A percentile compares a stretch with the other conserved stretches of the same genome.
These are phyloP conservation scores for Fraxinus americana DNA, from an alignment of 257 asterid species.

Conservation along the genomic window DNA sequence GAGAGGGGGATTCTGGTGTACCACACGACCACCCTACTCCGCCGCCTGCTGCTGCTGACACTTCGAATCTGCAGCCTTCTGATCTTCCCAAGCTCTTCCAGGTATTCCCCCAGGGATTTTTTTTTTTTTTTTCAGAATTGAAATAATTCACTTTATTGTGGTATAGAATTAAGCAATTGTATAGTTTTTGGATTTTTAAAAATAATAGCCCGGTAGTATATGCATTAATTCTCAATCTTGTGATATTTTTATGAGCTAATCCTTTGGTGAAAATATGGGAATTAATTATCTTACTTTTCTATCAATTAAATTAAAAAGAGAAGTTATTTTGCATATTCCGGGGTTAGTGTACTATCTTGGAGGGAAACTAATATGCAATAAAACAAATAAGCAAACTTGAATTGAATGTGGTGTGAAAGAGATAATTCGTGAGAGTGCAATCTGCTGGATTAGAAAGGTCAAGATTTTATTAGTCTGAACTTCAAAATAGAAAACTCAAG, in stretches of 20 bases:
- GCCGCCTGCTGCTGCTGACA: slow-evolving; percentile 29
- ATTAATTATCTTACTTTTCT: too few species aligned
- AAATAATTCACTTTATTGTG: background rate
- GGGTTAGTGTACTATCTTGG: background rate
- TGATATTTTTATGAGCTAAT: background rate
- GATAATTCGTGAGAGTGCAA: background rate
- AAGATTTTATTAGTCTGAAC: background rate
- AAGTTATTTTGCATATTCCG: background rate
- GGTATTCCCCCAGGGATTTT: slow-evolving; percentile 34
- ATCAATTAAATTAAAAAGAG: background rate
- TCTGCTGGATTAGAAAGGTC: background rate
- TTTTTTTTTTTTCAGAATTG: too few species aligned
- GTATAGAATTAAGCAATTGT: background rate
- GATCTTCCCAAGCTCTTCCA: slow-evolving; percentile 63
- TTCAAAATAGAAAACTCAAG: background rate
- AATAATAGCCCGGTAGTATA: background rate
- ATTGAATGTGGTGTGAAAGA: background rate
- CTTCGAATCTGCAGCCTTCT: slow-evolving; percentile 44
- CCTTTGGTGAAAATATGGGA: background rate
- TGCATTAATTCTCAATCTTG: background rate
- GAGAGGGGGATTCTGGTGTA: slow-evolving; percentile 42
- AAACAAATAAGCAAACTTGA: background rate
- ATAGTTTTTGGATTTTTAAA: background rate
- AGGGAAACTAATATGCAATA: background rate
- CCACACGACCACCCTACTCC: slow-evolving; percentile 31